Conservation (phyloP, 208 protist species). For the Trypanosoma mega region DNA sequence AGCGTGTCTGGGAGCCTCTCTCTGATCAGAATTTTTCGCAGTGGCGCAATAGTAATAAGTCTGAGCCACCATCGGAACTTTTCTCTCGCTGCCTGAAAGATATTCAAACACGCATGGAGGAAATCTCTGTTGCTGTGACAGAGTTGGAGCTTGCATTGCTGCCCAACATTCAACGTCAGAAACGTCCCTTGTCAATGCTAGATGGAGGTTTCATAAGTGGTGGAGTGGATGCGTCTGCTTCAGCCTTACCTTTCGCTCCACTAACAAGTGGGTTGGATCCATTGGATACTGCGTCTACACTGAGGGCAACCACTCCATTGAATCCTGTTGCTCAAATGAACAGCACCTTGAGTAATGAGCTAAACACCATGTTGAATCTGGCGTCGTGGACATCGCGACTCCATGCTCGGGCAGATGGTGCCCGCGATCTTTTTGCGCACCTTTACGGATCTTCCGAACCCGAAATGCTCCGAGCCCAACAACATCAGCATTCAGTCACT, state of each 20-base stretch:
- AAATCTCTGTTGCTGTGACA: slow-evolving; percentile 32
- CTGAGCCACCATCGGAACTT: slow-evolving; percentile 16
- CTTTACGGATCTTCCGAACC: slow-evolving; percentile 71
- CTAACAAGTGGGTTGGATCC: slow-evolving; percentile 7
- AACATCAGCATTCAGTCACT: slow-evolving; percentile 17
- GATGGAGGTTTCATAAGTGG: slow-evolving; percentile 15
- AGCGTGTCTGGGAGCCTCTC: slow-evolving; percentile 64
- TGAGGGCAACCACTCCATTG: background rate
- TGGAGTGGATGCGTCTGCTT: slow-evolving; percentile 1
- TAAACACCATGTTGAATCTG: slow-evolving; percentile 55
- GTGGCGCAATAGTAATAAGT: slow-evolving; percentile 18
- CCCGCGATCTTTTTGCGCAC: slow-evolving; percentile 59
- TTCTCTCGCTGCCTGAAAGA: slow-evolving; percentile 25
- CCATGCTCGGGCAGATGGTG: slow-evolving; percentile 48
- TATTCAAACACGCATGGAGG: slow-evolving; percentile 37
- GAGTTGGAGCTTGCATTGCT: slow-evolving; percentile 56
- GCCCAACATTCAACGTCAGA: slow-evolving; percentile 26
- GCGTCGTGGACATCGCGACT: slow-evolving; percentile 53
- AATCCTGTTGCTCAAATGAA: slow-evolving; percentile 62
- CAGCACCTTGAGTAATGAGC: slow-evolving; percentile 58
- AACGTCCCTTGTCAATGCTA: background rate
- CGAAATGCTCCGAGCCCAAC: slow-evolving; percentile 51
- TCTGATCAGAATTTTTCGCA: slow-evolving; percentile 40
- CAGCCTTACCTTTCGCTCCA: slow-evolving; percentile 6
- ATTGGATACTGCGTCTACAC: slow-evolving; percentile 3